A percentile compares a stretch with the other conserved stretches of the same genome.
Conservation (phyloP, 1,284 basidiomycete genomes). For the Pseudozyma pruni region DNA sequence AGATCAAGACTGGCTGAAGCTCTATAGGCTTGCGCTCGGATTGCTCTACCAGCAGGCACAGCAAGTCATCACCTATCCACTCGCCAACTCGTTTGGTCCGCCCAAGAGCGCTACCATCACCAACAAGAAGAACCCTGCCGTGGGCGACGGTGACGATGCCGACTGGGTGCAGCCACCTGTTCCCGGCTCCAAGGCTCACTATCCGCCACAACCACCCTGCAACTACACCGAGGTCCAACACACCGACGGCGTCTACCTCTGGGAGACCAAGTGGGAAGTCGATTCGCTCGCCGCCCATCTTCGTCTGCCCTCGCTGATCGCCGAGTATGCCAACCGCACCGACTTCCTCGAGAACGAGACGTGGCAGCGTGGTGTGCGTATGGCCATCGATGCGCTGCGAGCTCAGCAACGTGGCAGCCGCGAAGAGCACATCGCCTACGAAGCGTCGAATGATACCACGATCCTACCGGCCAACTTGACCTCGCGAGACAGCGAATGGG, state of each 20-base stretch:
- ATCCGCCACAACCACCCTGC: constrained; percentile 22
- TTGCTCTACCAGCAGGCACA: constrained; percentile 51
- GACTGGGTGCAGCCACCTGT: constrained; percentile 53
- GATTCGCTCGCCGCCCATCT: constrained; percentile 49
- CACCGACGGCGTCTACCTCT: constrained; percentile 50
- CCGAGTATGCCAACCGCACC: constrained; percentile 20
- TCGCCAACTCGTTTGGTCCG: constrained; percentile 48
- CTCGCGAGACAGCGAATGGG: constrained; percentile 27
- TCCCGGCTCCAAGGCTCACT: constrained; percentile 25
- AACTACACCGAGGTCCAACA: constrained; percentile 61
- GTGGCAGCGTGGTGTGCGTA: constrained; percentile 38
- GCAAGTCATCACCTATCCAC: constrained; percentile 48
- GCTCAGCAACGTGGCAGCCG: constrained; percentile 42
- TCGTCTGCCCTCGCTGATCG: constrained; percentile 31
- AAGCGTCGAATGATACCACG: constrained; percentile 12
- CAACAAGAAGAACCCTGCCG: constrained; percentile 42
- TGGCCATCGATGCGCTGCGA: constrained; percentile 45
- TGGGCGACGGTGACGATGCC: constrained; percentile 19
- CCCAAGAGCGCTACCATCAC: constrained; percentile 44
- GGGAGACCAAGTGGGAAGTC: constrained; percentile 62
- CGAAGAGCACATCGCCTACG: constrained; percentile 45
- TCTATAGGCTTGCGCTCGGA: constrained; percentile 46
- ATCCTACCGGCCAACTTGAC: constrained; percentile 29
- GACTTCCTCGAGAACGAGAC: constrained; percentile 46
- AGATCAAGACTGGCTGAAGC: constrained; percentile 45